Conservation (phyloP, 2,329 filamentous ascomycete species). For the Hymenoscyphus salicellus region DNA sequence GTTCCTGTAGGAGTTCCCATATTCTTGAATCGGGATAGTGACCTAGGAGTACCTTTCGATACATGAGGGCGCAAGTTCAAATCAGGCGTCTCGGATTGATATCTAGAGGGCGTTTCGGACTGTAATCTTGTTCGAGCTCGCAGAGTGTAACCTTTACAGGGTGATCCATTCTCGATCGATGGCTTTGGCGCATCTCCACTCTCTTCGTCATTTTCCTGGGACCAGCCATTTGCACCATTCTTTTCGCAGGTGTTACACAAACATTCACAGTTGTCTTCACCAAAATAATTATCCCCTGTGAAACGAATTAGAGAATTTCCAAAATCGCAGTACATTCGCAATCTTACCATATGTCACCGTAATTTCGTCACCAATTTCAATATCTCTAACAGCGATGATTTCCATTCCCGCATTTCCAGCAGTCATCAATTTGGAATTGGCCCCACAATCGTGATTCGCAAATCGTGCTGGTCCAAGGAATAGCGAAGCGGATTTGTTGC, state of each 20-base stretch:
- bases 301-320: neutral
- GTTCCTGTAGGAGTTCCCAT: slow-evolving; percentile 21
- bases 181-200: slow-evolving; percentile 27
- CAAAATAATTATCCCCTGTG: slow-evolving; percentile 85
- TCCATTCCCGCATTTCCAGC: slow-evolving; percentile 84
- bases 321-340: neutral
- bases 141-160: slow-evolving; percentile 47
- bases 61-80: slow-evolving; percentile 39
- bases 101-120: slow-evolving; percentile 50
- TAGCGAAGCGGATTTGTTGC: slow-evolving; percentile 84
- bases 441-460: slow-evolving; percentile 93
- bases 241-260: slow-evolving; percentile 85
- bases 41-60: slow-evolving; percentile 29
- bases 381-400: slow-evolving; percentile 78
- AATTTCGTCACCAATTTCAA: slow-evolving; percentile 86
- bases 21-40: slow-evolving; percentile 27
- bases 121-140: slow-evolving; percentile 50
- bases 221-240: slow-evolving; percentile 76
- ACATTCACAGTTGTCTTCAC: slow-evolving; percentile 90
- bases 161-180: slow-evolving; percentile 33
- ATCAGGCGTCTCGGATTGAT: slow-evolving; percentile 55
- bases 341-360: slow-evolving; percentile 76
- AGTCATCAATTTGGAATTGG: slow-evolving; percentile 84
- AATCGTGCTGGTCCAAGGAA: slow-evolving; percentile 95
- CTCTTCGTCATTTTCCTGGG: slow-evolving; percentile 48